Base-by-base conservation (phyloP, 208 protist genomes). In the Leishmania tropica region DNA sequence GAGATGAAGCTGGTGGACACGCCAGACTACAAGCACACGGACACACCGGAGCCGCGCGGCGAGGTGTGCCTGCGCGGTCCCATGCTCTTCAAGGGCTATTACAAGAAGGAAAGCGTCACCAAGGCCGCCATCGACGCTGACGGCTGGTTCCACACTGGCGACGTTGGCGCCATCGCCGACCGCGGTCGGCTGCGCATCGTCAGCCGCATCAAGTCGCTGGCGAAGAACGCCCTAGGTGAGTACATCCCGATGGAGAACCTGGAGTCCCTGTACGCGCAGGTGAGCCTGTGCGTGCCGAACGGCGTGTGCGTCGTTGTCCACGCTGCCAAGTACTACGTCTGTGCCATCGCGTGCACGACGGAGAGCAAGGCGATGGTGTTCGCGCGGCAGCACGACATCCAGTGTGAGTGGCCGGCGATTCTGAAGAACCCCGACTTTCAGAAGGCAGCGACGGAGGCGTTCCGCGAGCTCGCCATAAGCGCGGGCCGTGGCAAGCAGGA, bases 1-100 rank as follows among this genome's bases (percentile, higher is more conserved):
- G 94, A 99, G 87, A 51, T 99, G 62, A 94, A 96, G 84, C 89
- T 99, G 8, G 88, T 97, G 1, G 96, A 99, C 83, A 95, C 97
- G 24, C 92, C 94, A 11, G 89, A 95, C 53, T 96, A 96, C 87
- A 94, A 93, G 73, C 93, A 97, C 84, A 94, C 90, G 0, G 92
- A 98, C 75, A 85, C 75, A 51, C 93, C 91, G 10, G 86, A 96
- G 58, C 91, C 91, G 56, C 91, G 95, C 42, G 94, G 95, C 24
- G 45, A 47, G 45, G 10, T 47, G 7, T 47, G 42, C 42, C 42
- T 47, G 42, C 42, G 42, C 10, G 42, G 42, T 10, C 79, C 85
- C 0, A 87, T 85, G 80, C 71, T 96, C 35, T 96, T 96, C 81
- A 95, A 96, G 78, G 95, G 95, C 54, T 99, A 98, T 86, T 96